Percentiles rank a stretch among this genome's conserved stretches.
Conservation (phyloP, 345 rosid species). For the Citrus medica region DNA sequence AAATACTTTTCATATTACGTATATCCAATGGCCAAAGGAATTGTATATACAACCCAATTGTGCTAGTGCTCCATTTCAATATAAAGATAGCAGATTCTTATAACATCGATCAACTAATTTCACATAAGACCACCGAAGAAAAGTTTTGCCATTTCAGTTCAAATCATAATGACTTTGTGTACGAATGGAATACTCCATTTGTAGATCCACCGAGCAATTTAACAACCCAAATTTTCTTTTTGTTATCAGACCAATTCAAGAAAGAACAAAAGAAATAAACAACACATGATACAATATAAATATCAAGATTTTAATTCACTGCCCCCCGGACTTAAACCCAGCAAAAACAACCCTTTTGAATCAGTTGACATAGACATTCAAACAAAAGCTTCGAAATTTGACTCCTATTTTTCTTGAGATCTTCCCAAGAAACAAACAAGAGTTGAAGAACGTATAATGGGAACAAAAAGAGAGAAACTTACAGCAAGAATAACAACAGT, state of each 20-base stretch:
- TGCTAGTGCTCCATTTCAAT: not conserved
- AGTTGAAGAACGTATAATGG: not conserved
- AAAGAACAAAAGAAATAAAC: not conserved
- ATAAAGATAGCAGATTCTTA: not conserved
- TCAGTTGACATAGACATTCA: not conserved
- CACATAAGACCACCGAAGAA: not conserved
- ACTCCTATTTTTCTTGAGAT: not conserved
- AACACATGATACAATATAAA: not conserved
- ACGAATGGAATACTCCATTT: not conserved
- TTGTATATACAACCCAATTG: too few relatives aligned
- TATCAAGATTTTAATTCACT: not conserved
- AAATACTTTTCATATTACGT: not conserved
- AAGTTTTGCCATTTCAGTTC: not conserved
- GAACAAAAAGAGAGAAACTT: conserved; percentile 17
- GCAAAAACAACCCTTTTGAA: not conserved
- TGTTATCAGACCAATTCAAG: not conserved
- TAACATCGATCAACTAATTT: not conserved
- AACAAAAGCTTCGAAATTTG: not conserved
- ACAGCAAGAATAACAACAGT: conserved; percentile 84
- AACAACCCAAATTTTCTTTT: not conserved
- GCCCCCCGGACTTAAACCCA: not conserved
- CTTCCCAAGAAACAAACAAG: conserved; percentile 14
- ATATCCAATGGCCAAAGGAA: not conserved
- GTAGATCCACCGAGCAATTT: not conserved
- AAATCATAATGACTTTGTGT: not conserved